These are phyloP conservation scores for Eimeria sp. DNA, from an alignment of 169 alveolate genomes.

Conservation along the genomic window DNA sequence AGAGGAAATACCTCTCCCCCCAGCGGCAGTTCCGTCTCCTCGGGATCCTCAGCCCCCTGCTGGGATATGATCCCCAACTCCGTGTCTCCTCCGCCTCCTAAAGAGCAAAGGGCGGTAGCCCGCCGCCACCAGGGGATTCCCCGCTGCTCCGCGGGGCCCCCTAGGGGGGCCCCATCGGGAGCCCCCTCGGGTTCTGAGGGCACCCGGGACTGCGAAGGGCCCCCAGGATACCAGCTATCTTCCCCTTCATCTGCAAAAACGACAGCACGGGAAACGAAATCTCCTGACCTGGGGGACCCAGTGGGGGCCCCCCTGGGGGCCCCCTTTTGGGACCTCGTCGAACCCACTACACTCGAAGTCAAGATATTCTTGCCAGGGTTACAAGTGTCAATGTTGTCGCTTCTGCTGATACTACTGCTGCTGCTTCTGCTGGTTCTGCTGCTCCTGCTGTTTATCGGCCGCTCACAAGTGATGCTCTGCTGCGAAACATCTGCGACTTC, in stretches of 20 bases:
- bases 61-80: not conserved
- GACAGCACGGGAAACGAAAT: not conserved
- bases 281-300: not conserved
- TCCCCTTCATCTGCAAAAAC: not conserved
- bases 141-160: not conserved
- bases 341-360: not conserved
- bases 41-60: not conserved
- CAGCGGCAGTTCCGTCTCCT: slow-evolving; percentile 11
- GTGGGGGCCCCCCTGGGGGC: slow-evolving; percentile 22
- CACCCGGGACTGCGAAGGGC: slow-evolving; percentile 6
- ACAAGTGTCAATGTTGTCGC: not conserved
- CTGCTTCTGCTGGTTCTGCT: slow-evolving; percentile 6
- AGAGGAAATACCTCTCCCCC: slow-evolving; percentile 49
- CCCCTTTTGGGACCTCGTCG: not conserved
- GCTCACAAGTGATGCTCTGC: not conserved
- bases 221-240: not conserved
- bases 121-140: slow-evolving; percentile 62
- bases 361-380: not conserved
- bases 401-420: slow-evolving; percentile 25
- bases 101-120: not conserved
- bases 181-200: not conserved
- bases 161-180: not conserved
- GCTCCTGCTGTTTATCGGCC: slow-evolving; percentile 16
- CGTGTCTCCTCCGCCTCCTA: not conserved
- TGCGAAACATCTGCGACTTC: not conserved